Conservation (phyloP, 1,139 yeast species). For the Meyerozyma elateridarum region DNA sequence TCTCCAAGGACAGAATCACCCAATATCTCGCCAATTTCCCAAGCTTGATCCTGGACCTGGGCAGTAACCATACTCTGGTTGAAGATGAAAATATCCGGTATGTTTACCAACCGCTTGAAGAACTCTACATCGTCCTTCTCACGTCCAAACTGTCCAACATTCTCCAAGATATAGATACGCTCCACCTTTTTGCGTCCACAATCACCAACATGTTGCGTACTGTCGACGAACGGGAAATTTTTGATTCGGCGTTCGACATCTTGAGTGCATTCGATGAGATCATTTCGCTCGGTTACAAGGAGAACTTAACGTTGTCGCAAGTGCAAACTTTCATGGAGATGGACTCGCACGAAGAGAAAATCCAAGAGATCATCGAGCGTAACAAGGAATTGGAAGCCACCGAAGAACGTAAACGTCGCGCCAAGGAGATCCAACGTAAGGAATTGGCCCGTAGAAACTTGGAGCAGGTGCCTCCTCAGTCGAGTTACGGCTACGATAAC, state of each 20-base stretch:
- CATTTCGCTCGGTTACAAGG: slow-evolving; percentile 84
- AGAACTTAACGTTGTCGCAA: slow-evolving; percentile 76
- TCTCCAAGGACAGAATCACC: slow-evolving; percentile 81
- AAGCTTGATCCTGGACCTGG: slow-evolving; percentile 61
- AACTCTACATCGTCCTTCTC: slow-evolving; percentile 83
- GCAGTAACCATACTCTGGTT: slow-evolving; percentile 87
- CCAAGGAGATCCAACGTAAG: slow-evolving; percentile 88
- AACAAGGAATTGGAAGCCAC: slow-evolving; percentile 96
- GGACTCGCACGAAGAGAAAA: slow-evolving; percentile 98
- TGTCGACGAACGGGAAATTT: slow-evolving; percentile 80
- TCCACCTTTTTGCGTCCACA: slow-evolving; percentile 79
- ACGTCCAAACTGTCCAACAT: slow-evolving; percentile 92
- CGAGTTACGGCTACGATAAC: slow-evolving; percentile 16
- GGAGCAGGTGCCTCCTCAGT: slow-evolving; percentile 24
- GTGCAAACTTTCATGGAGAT: slow-evolving; percentile 88
- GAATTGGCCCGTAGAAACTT: slow-evolving; percentile 64
- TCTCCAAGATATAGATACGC: slow-evolving; percentile 89
- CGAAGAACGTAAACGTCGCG: slow-evolving; percentile 94
- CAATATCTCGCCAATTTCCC: slow-evolving; percentile 87
- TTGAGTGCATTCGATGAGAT: slow-evolving; percentile 93
- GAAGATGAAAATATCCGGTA: slow-evolving; percentile 92
- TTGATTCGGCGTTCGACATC: slow-evolving; percentile 82
- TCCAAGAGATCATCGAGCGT: slow-evolving; percentile 95
- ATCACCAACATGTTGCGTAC: slow-evolving; percentile 69
- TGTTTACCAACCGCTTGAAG: slow-evolving; percentile 95